Evolutionary conservation across 1,284 basidiomycete genomes (phyloP).

Genomic region (Quambalaria eucalypti): DNA sequence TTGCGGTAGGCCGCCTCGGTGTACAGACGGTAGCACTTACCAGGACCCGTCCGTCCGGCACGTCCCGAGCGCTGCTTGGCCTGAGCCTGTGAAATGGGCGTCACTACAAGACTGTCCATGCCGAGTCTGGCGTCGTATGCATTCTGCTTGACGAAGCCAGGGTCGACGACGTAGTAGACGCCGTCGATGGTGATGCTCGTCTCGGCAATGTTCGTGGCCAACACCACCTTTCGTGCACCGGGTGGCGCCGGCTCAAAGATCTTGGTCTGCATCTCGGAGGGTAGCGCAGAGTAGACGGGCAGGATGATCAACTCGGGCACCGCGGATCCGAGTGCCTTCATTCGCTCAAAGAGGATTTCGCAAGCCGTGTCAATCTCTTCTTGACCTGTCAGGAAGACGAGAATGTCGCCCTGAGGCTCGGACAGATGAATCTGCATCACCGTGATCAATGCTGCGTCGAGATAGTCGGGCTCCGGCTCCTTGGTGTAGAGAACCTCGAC

Average conservation of each 20-base stretch:
- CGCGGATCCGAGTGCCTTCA: slow-evolving; percentile 92
- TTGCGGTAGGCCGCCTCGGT: slow-evolving; percentile 96
- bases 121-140: slow-evolving; percentile 93
- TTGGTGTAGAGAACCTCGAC: slow-evolving; percentile 97
- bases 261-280: slow-evolving; percentile 90
- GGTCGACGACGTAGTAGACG: slow-evolving; percentile 96
- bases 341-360: slow-evolving; percentile 93
- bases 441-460: slow-evolving; percentile 94
- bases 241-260: slow-evolving; percentile 97
- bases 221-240: slow-evolving; percentile 90
- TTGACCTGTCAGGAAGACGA: slow-evolving; percentile 95
- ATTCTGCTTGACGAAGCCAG: slow-evolving; percentile 97
- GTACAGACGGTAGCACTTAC: slow-evolving; percentile 95
- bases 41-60: slow-evolving; percentile 92
- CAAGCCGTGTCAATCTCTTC: slow-evolving; percentile 97
- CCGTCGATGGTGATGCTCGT: slow-evolving; percentile 96
- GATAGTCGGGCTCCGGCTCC: slow-evolving; percentile 95
- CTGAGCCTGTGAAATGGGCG: slow-evolving; percentile 96
- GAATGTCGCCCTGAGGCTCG: slow-evolving; percentile 88
- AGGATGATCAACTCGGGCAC: slow-evolving; percentile 93
- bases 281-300: slow-evolving; percentile 93
- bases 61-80: slow-evolving; percentile 89
- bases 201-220: slow-evolving; percentile 98
- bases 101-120: slow-evolving; percentile 97
- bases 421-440: slow-evolving; percentile 99